Base-by-base conservation (phyloP, 2,329 filamentous ascomycete species). In the Fusarium setosum region DNA sequence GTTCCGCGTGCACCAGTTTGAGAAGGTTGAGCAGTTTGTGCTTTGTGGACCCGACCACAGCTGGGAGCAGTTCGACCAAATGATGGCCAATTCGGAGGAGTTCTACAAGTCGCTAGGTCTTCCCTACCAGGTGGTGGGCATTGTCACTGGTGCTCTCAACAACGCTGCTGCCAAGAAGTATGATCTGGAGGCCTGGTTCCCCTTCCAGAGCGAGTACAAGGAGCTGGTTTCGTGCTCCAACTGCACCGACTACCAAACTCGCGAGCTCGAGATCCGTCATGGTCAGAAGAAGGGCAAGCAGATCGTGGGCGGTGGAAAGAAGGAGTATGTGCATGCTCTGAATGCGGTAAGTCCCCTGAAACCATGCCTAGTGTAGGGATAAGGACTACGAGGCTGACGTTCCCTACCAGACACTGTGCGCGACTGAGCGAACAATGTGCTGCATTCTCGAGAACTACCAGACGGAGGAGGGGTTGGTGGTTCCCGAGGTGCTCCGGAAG, bases 371-470 rank as follows among this genome's bases (percentile, higher is more conserved):
- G 10, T 15, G 3, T 6, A 18, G 13, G 9, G 5, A 17, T 8
- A 13, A 20, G 10, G 12, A 23, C 8, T 18, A 2, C n/a, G 17
- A 38, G 41, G 31, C 63, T 72, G 35, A 73, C 34, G 40, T 15
- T 12, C 18, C n/a, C n/a, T n/a, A 5, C 21, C 23, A 17, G 63
- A 97, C 92, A 18, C 84, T 97, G 35, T 95, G 92, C 78, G 95
- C 95, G 17, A 97, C 95, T 1, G 94, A 97, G 76, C 88, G 95
- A 76, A 93, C 95, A 1, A 85, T 98, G 48, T 98, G 96, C 85
- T 97, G 95, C 77, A 85, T 99, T 40, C 86, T 99, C 35, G 96
- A 99, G 82, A 99, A 98, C 81, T 98, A 95, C 80, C 96, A 99
- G 83, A 96, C 90, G 1, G 90, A 94, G 74, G 92, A 93, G 84